Conservation (phyloP, 129 eudicot species). For the Chrysanthemum lavandulifolium region DNA sequence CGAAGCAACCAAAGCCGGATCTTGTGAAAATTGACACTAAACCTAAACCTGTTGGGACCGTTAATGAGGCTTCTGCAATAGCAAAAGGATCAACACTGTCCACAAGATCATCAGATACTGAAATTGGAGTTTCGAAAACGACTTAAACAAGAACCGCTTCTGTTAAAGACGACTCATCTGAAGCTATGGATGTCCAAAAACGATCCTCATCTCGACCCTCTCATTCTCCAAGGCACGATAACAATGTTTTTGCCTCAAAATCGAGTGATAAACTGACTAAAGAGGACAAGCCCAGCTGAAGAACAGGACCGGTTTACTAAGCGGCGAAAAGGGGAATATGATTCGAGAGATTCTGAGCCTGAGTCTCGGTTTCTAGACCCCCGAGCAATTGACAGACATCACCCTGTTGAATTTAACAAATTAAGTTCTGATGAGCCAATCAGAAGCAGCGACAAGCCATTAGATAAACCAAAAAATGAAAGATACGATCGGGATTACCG, state of each 20-base stretch:
- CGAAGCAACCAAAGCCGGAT: conserved; percentile 70
- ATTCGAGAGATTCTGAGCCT: conserved; percentile 57
- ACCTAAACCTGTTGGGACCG: conserved; percentile 43
- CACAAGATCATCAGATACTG: conserved; percentile 56
- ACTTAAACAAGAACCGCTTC: conserved; percentile 45
- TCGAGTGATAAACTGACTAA: conserved; percentile 65
- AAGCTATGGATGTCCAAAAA: conserved; percentile 48
- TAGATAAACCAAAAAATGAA: conserved; percentile 65
- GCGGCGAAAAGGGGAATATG: conserved; percentile 79
- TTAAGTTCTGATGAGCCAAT: conserved; percentile 11
- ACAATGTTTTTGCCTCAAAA: conserved; percentile 28
- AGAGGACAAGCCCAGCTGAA: conserved; percentile 84
- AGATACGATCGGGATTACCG: conserved; percentile 75
- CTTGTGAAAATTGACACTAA: conserved; percentile 58
- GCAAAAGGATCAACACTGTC: conserved; percentile 45
- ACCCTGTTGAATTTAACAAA: conserved; percentile 27
- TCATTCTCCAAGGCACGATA: conserved; percentile 84
- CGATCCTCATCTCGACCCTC: conserved; percentile 52
- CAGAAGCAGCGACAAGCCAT: conserved; percentile 40
- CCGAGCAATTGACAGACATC: conserved; percentile 46
- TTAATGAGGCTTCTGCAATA: conserved; percentile 41
- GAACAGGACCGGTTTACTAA: conserved; percentile 71
- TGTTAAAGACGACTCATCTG: conserved; percentile 53
- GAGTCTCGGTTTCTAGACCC: conserved; percentile 57
- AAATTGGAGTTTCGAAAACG: conserved; percentile 44